Base-by-base conservation (phyloP, 306 rosid genomes). In the Sesbania bispinosa region DNA sequence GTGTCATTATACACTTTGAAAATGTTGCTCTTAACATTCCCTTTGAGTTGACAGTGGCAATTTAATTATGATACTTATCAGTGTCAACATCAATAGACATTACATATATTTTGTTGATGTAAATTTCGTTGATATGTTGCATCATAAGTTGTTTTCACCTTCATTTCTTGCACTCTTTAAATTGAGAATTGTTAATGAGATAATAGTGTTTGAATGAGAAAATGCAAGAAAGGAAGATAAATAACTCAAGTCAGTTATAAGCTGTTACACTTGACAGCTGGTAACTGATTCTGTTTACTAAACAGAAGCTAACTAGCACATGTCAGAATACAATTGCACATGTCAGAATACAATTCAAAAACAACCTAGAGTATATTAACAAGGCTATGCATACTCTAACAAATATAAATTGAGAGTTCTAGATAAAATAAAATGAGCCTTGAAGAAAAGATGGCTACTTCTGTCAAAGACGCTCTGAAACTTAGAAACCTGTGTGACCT, bases 61-160 rank as follows among this genome's bases (percentile, higher is more conserved):
- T 67, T 55, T 43, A 27, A 38, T 52, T 58, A 10, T 73, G 67
- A 42, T 53, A 33, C 6, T 15, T 67, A 18, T 46, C 29, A 13
- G 43, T 11, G 30, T 0, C 64, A 14, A 29, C 46, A 35, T 29
- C 30, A 57, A 29, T 16, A 35, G 1, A 50, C 29, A 45, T 21
- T 32, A 23, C 0, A 1, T 65, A n/a, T 61, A 59, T 58, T 46
- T 73, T 59, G 57, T 73, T 43, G 20, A 39, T 72, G 45, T 58
- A 19, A 36, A 27, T 41, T 26, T n/a, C n/a, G n/a, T 51, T 66
- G 24, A 43, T 46, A 50, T 27, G 27, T 42, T 72, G 32, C 42
- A 42, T 46, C 13, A 36, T 43, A 19, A 66, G 23, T 74, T 69
- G 10, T 75, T 63, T 74, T 33, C 39, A 26, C 41, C 26, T 60